Evolutionary conservation across 179 eudicot genomes (phyloP).

Genomic region (Actinidia arguta): DNA sequence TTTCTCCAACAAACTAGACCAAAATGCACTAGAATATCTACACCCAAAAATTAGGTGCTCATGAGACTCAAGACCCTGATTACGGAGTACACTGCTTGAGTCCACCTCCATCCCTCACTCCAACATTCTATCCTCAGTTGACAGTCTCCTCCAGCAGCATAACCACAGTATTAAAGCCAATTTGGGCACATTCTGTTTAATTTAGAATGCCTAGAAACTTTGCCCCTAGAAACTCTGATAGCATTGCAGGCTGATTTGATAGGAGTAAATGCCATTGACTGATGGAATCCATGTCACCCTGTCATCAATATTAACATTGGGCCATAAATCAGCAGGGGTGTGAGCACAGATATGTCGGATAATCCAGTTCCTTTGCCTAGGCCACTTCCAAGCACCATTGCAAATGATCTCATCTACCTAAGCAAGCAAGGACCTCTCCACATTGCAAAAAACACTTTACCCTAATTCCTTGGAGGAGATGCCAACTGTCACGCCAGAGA

Average conservation of each 20-base stretch:
- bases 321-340: not conserved
- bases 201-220: not conserved
- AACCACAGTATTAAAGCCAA: not conserved
- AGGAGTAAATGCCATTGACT: not conserved
- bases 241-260: not conserved
- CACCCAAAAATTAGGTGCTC: not conserved
- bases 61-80: not conserved
- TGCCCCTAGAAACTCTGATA: not conserved
- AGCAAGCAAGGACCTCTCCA: not conserved
- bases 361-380: not conserved
- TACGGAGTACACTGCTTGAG: not conserved
- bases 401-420: not conserved
- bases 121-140: not conserved
- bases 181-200: not conserved
- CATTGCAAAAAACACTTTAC: not conserved
- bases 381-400: not conserved
- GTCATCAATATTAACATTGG: not conserved
- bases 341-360: not conserved
- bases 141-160: not conserved
- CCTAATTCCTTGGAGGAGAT: not conserved
- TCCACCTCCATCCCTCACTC: not conserved
- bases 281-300: not conserved
- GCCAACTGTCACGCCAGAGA: not conserved
- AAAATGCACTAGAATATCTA: not conserved
- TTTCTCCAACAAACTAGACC: not conserved